Evolutionary conservation across 495 filamentous ascomycete genomes (phyloP).

Genomic region (Collariella sp.): DNA sequence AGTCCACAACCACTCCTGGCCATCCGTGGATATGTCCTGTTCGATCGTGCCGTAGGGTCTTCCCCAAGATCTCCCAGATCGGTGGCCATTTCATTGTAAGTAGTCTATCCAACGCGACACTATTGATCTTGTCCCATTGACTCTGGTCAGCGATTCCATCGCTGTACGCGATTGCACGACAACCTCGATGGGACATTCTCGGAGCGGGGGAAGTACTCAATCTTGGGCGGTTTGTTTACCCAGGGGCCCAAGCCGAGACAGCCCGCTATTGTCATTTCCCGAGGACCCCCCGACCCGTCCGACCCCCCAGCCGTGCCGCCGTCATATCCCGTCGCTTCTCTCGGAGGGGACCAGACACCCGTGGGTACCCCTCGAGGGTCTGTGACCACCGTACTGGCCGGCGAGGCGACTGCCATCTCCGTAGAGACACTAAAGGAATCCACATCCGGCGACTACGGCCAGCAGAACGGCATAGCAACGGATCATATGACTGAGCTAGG

Average conservation of each 20-base stretch:
- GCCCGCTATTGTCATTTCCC: slow-evolving; percentile 17
- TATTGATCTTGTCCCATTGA: neutral
- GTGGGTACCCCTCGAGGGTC: too few species aligned
- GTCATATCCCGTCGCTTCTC: neutral
- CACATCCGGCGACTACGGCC: neutral
- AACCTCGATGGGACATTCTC: slow-evolving; percentile 33
- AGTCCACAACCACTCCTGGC: neutral
- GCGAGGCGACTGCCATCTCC: too few species aligned
- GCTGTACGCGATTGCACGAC: slow-evolving; percentile 23
- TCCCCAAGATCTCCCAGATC: neutral
- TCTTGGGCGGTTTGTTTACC: neutral
- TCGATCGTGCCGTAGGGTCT: slow-evolving; percentile 11
- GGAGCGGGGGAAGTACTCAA: slow-evolving; percentile 9
- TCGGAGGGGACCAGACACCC: neutral
- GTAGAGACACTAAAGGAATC: too few species aligned
- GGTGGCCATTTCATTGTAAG: slow-evolving; percentile 21
- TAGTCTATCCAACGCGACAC: neutral
- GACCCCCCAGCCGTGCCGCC: neutral
- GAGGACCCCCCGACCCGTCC: neutral
- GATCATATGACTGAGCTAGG: neutral
- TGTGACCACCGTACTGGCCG: too few species aligned
- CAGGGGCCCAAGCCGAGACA: neutral
- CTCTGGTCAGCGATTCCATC: slow-evolving; percentile 17
- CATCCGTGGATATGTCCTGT: slow-evolving; percentile 20
- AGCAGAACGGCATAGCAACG: neutral